Percentiles rank a stretch among this genome's conserved stretches.
Conservation (phyloP, 1,284 basidiomycete genomes). For the Ustilago nuda region DNA sequence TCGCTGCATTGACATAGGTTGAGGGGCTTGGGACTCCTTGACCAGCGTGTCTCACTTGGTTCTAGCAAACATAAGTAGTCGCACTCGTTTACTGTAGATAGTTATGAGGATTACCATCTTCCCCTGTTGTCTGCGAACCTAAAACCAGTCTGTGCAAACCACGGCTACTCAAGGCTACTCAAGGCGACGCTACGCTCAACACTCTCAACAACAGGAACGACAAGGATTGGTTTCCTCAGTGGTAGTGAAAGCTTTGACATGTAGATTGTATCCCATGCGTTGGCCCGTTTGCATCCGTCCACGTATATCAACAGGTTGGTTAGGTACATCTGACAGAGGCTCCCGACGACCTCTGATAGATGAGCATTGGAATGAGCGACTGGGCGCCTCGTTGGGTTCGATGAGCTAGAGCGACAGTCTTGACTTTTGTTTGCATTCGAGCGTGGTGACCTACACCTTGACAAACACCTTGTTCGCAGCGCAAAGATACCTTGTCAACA, state of each 20-base stretch:
- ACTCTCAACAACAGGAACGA: slow-evolving; percentile 37
- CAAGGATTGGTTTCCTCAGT: slow-evolving; percentile 35
- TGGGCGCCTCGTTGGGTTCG: not conserved
- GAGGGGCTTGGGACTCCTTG: too few species aligned
- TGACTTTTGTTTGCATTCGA: too few species aligned
- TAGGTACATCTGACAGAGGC: too few species aligned
- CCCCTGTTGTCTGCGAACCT: too few species aligned
- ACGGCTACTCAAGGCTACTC: too few species aligned
- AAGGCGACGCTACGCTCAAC: slow-evolving; percentile 26
- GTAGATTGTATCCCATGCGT: not conserved
- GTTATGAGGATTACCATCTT: too few species aligned
- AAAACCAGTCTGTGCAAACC: slow-evolving; percentile 30
- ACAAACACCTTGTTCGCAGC: not conserved
- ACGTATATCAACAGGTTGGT: not conserved
- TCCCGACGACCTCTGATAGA: too few species aligned
- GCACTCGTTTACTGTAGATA: too few species aligned
- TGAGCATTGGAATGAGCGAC: not conserved
- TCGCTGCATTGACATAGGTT: too few species aligned
- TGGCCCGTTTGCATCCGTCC: not conserved
- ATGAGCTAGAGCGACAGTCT: not conserved
- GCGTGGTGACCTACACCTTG: not conserved
- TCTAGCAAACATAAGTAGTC: too few species aligned
- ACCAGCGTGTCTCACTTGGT: too few species aligned
- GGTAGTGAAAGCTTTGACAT: not conserved
- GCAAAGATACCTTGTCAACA: not conserved